Evolutionary conservation across 2,329 filamentous ascomycete genomes (phyloP), one percentile per base, ranked within the genome.

Genomic region (Alternaria angustiovoidea): DNA sequence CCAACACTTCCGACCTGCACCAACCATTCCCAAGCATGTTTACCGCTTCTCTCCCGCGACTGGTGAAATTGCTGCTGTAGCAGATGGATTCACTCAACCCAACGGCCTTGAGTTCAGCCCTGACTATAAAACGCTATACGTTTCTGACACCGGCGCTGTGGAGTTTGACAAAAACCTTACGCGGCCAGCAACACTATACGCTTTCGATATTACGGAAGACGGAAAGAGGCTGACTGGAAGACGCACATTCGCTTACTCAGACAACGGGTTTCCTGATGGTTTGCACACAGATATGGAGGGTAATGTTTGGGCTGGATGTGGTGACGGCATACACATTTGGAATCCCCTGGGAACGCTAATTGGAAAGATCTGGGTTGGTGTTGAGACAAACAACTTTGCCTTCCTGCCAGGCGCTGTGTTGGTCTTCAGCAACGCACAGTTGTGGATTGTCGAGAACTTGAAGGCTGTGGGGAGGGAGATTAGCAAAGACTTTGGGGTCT

Each of bases 211-310:
- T 24, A 73, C 74, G 1, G 73, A 78, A 42, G 74, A 79, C 58
- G 67, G 68, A 24, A 79, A 77, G 65, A 61, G 68, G 2, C 54
- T 83, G 44, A 52, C 66, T 12, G 77, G 79, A 53, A 65, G 80
- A 1, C 64, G 75, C 57, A 80, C 83, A 0, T 90, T 91, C 67
- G 87, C 88, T 0, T 88, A 83, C 61, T 78, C 81, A 2, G 81
- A 84, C 47, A 70, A 80, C 2, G 84, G 86, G 2, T 78, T 87
- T 2, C 87, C 88, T 0, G 88, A 91, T 63, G 88, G 89, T 8
- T 76, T 86, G 61, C 84, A 85, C 63, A 80, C 81, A 41, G 86
- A 88, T 65, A 78, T 78, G 1, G 65, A 81, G 3, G 86, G 86
- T 2, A 87, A 87, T 68, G 81, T 88, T 1, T 88, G 86, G 73